A percentile compares a stretch with the other conserved stretches of the same genome.
These are phyloP conservation scores for Schizonepeta tenuifolia DNA, from an alignment of 257 asterid species.

Conservation along the genomic window DNA sequence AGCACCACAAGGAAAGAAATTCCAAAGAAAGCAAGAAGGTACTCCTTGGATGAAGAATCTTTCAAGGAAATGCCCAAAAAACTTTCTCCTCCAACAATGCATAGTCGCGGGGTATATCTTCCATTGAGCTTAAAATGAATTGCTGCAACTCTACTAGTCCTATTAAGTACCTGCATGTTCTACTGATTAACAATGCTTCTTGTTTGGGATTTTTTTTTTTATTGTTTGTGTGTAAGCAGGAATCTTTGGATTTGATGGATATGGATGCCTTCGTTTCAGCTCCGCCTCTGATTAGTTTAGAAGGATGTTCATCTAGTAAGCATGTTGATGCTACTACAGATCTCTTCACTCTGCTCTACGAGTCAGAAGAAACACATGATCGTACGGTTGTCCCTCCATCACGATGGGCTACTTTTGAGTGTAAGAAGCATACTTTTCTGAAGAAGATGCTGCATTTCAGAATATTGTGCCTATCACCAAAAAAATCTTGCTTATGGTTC, in stretches of 20 bases:
- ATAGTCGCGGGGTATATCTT: constrained; percentile 69
- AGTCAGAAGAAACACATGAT: constrained; percentile 59
- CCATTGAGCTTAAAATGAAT: not conserved
- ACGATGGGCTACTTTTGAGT: constrained; percentile 96
- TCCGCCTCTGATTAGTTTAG: constrained; percentile 33
- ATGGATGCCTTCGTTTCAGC: constrained; percentile 36
- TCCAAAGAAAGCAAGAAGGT: constrained; percentile 89
- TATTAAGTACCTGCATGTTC: no score
- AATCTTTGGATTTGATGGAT: constrained; percentile 61
- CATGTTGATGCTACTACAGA: constrained; percentile 52
- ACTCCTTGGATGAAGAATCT: constrained; percentile 84
- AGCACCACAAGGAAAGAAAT: constrained; percentile 44
- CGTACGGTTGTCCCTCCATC: constrained; percentile 85
- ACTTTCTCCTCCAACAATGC: constrained; percentile 39
- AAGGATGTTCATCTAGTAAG: constrained; percentile 34
- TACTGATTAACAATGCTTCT: not conserved
- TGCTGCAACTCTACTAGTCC: not conserved
- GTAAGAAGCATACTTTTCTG: constrained; percentile 49
- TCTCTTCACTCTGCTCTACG: constrained; percentile 79
- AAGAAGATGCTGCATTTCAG: not conserved
- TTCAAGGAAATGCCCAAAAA: constrained; percentile 43
- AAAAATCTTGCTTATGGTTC: not conserved
- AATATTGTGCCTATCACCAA: not conserved
- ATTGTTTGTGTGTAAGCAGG: constrained; percentile 42
- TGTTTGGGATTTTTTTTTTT: not conserved